phyloP scores from a whole-genome alignment of 2,329 filamentous ascomycete genomes.

The Colletotrichum simmondsii region DNA sequence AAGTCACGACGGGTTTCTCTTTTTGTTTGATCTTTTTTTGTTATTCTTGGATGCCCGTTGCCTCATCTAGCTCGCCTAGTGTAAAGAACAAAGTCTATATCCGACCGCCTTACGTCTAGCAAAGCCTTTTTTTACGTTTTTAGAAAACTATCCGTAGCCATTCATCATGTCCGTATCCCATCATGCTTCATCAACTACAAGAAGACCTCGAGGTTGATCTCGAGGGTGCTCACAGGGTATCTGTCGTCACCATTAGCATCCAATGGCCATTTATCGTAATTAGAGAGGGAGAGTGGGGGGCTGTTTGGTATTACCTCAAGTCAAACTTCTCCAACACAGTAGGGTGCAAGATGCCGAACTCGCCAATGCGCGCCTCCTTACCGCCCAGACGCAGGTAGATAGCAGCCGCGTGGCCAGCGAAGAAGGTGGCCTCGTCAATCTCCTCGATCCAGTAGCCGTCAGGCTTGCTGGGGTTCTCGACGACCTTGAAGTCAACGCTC shows the following conservation, averaged over 20 bases:
- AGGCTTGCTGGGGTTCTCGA: constrained; percentile 64
- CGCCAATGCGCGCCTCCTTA: constrained; percentile 82
- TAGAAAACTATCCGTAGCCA: constrained; percentile 13
- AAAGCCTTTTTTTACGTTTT: constrained; percentile 14
- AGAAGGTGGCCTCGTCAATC: constrained; percentile 90
- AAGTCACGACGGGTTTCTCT: constrained; percentile 7
- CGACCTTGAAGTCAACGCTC: constrained; percentile 63
- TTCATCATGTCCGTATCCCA: constrained; percentile 28
- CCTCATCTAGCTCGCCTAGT: constrained; percentile 4
- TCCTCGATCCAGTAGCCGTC: constrained; percentile 96
- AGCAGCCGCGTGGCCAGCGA: constrained; percentile 87
- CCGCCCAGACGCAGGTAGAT: constrained; percentile 81
- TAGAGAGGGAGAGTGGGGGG: background rate
- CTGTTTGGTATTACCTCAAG: constrained; percentile 66
- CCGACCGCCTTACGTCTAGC: background rate
- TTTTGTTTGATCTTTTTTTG: constrained; percentile 21
- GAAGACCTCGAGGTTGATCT: constrained; percentile 95
- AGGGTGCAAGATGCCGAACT: constrained; percentile 94
- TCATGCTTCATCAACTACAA: constrained; percentile 62
- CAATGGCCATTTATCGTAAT: background rate
- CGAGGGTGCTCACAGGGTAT: constrained; percentile 92
- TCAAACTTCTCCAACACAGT: constrained; percentile 94
- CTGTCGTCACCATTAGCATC: constrained; percentile 48
- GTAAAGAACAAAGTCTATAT: constrained; percentile 15
- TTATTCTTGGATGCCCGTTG: constrained; percentile 14